These are phyloP conservation scores for Populus hybrid DNA, from an alignment of 441 rosid species.

Conservation along the genomic window DNA sequence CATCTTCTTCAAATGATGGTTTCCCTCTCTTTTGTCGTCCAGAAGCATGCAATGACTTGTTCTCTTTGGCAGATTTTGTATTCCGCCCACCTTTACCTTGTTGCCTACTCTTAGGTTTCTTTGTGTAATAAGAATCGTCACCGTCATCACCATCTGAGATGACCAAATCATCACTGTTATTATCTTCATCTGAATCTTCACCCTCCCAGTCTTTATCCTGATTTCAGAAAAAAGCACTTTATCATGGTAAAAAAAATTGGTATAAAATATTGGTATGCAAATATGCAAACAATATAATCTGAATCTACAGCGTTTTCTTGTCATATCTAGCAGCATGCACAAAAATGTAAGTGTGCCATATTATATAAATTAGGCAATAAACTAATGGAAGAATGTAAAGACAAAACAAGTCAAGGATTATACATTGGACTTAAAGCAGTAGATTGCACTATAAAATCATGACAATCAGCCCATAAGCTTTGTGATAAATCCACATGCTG, in stretches of 20 bases:
- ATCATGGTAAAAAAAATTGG: not conserved
- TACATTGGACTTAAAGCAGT: not conserved
- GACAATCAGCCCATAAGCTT: not conserved
- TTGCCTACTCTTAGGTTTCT: conserved; percentile 61
- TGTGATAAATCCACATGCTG: not conserved
- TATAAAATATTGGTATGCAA: not conserved
- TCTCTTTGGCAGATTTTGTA: conserved; percentile 47
- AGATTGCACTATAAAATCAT: not conserved
- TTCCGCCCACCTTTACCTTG: conserved; percentile 53
- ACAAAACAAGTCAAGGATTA: not conserved
- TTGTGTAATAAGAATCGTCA: conserved; percentile 66
- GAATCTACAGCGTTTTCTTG: not conserved
- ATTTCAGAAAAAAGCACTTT: conserved; percentile 12
- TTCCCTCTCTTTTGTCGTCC: conserved; percentile 64
- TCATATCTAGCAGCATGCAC: not conserved
- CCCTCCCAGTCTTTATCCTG: conserved; percentile 83
- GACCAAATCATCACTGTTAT: conserved; percentile 58
- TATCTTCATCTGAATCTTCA: conserved; percentile 79
- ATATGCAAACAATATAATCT: not conserved
- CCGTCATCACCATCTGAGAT: conserved; percentile 34
- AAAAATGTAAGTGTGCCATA: too few relatives aligned
- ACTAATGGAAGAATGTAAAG: not conserved
- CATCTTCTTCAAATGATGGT: conserved; percentile 57
- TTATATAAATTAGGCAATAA: not conserved
- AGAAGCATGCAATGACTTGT: conserved; percentile 36